phyloP scores from a whole-genome alignment of 345 rosid genomes.

The Salix purpurea region DNA sequence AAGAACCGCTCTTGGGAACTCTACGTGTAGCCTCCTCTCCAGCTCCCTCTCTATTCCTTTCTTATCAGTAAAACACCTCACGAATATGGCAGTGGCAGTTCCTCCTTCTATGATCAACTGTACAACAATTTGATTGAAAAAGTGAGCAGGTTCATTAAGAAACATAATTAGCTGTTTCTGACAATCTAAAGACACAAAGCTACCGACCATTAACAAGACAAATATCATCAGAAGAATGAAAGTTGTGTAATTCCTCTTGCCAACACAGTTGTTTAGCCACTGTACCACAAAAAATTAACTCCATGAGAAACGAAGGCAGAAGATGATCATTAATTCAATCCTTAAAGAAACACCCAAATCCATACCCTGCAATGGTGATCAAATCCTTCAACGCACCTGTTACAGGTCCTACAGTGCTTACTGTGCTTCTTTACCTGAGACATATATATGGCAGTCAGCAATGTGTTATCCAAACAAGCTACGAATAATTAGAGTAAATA shows the following conservation, averaged over 20 bases:
- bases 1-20: slow-evolving; percentile 72
- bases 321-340: not conserved
- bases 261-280: slow-evolving; percentile 97
- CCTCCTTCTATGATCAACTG: slow-evolving; percentile 92
- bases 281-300: slow-evolving; percentile 29
- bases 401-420: slow-evolving; percentile 93
- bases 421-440: slow-evolving; percentile 82
- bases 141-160: not conserved
- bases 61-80: slow-evolving; percentile 86
- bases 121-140: slow-evolving; percentile 4
- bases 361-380: slow-evolving; percentile 98
- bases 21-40: slow-evolving; percentile 45
- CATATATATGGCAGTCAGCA: not conserved
- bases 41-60: slow-evolving; percentile 74
- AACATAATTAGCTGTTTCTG: not conserved
- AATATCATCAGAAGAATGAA: slow-evolving; percentile 80
- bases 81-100: slow-evolving; percentile 74
- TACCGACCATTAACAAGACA: slow-evolving; percentile 82
- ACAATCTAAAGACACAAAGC: not conserved
- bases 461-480: not conserved
- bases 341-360: not conserved
- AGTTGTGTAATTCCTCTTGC: slow-evolving; percentile 84
- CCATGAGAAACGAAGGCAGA: not conserved
- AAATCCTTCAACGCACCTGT: slow-evolving; percentile 94
- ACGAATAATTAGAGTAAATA: not conserved